Percentiles rank a stretch among this genome's conserved stretches.
These are phyloP conservation scores for Rugonectria rugulosa DNA, from an alignment of 2,329 filamentous ascomycete genomes.

Conservation along the genomic window DNA sequence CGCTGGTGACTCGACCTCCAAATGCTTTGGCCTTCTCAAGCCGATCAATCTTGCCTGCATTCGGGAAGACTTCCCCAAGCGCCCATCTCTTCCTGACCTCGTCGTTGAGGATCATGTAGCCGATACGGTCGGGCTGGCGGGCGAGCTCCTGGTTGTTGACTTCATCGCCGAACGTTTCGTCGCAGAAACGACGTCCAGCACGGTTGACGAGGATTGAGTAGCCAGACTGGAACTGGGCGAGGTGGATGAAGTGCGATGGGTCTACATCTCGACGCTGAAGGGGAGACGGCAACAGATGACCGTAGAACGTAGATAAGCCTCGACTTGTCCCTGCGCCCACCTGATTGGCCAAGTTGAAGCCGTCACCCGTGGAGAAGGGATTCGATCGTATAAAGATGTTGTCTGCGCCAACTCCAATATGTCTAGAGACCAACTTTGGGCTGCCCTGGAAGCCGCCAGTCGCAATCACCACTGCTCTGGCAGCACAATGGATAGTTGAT, in stretches of 20 bases:
- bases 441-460: constrained; percentile 26
- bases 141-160: constrained; percentile 27
- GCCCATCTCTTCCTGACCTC: constrained; percentile 19
- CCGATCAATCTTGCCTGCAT: constrained; percentile 23
- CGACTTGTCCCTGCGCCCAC: constrained; percentile 19
- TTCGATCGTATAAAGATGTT: constrained; percentile 25
- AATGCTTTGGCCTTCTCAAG: constrained; percentile 25
- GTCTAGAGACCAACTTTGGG: constrained; percentile 14
- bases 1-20: constrained; percentile 21
- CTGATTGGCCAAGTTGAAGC: constrained; percentile 19
- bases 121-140: constrained; percentile 16
- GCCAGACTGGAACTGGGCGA: constrained; percentile 25
- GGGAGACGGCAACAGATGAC: constrained; percentile 21
- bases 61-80: constrained; percentile 21
- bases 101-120: constrained; percentile 26
- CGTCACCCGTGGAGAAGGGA: constrained; percentile 22
- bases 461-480: constrained; percentile 20
- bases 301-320: constrained; percentile 23
- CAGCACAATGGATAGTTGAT: constrained; percentile 10
- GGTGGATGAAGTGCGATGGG: constrained; percentile 23
- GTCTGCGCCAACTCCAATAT: constrained; percentile 20
- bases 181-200: constrained; percentile 19
- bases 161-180: constrained; percentile 25
- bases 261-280: constrained; percentile 16
- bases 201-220: constrained; percentile 22